Evolutionary conservation across 1,284 basidiomycete species (phyloP), one percentile per base, ranked within the genome.

Genomic region (Apiotrichum gracile): DNA sequence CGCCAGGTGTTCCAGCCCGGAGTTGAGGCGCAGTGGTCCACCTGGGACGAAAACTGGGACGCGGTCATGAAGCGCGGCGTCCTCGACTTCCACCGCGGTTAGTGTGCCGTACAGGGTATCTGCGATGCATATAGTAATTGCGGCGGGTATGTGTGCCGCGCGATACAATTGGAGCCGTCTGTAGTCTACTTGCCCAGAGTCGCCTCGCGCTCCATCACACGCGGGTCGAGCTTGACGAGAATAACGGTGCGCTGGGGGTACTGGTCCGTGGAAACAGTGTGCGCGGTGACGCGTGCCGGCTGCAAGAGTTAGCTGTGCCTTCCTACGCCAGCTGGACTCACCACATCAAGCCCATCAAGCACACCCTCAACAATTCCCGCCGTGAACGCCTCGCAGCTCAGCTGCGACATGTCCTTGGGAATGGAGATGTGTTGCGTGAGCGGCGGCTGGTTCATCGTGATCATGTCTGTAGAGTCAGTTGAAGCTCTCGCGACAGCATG

Each of bases 281-380:
- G 96, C 0, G 96, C 92, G 0, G 96, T 98, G 16, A 98, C 96
- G 62, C 94, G 82, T 3, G 93, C 91, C 13, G 94, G 94, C 93
- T 97, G 46, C n/a, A 17, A 5, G 26, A 55, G 34, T 61, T 26
- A 58, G 40, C 46, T 7, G 8, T 34, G 8, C 2, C 27, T 35
- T 35, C 34, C 16, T 29, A n/a, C 16, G 31, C 7, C 10, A 7
- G 25, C 14, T 31, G 17, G 2, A 10, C 92, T 73, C 68, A 97
- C 93, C 62, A 98, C 92, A 51, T 92, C 90, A 21, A 97, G 79
- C 0, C 92, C 93, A 70, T 99, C 94, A 54, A 98, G 79, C 4
- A 97, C 91, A 8, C 92, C 94, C 76, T 99, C 96, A 5, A 99
- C 92, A 52, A 98, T 86, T 0, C 96, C 94, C 6, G 94, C 94